Percentiles rank a stretch among this genome's conserved stretches.
phyloP scores from a whole-genome alignment of 192 early-diverging fungal genomes.

The Globomyces pollinis-pini region DNA sequence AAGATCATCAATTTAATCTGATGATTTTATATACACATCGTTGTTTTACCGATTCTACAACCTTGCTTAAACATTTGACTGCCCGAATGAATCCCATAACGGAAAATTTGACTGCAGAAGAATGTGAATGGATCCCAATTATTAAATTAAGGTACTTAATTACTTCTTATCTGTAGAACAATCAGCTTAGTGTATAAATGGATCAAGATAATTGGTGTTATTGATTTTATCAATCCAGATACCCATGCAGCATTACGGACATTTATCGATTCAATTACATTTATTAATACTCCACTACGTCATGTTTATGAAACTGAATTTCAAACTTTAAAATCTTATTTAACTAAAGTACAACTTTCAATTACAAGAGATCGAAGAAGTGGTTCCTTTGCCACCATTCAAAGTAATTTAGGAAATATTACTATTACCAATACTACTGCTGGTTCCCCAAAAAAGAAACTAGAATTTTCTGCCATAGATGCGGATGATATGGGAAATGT shows the following conservation, averaged over 20 bases:
- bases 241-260: no score
- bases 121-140: conserved; percentile 11
- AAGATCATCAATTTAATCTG: conserved; percentile 13
- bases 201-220: background rate
- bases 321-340: no score
- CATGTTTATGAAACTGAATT: no score
- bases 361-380: no score
- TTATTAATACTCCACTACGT: no score
- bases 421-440: no score
- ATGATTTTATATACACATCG: conserved; percentile 12
- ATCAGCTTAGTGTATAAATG: conserved; percentile 13
- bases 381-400: no score
- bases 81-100: conserved; percentile 11
- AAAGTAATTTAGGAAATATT: no score
- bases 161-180: background rate
- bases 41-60: background rate
- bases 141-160: conserved; percentile 13
- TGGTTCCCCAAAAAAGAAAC: background rate
- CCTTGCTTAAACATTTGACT: background rate
- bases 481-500: conserved; percentile 4
- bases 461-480: background rate
- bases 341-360: no score
- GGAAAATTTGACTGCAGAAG: background rate
- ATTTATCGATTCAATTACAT: no score
- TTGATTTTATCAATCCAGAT: no score